Percentiles rank a stretch among this genome's conserved stretches.
These are phyloP conservation scores for Thraustotheca clavata DNA, from an alignment of 352 stramenopile species.

Conservation along the genomic window DNA sequence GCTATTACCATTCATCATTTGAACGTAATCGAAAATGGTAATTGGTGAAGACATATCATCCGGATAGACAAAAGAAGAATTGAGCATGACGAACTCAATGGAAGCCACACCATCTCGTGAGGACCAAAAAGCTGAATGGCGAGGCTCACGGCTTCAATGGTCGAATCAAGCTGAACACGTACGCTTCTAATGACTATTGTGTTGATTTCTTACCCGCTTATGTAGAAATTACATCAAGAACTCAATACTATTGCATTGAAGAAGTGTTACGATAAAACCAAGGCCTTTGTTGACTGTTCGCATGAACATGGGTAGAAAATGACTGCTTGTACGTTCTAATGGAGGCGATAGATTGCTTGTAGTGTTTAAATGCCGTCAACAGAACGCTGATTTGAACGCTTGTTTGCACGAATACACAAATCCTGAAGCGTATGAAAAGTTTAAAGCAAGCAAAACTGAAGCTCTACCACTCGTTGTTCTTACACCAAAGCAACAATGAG, in stretches of 20 bases:
- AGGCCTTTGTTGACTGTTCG: slow-evolving; percentile 58
- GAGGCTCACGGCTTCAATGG: slow-evolving; percentile 68
- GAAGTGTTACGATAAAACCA: slow-evolving; percentile 52
- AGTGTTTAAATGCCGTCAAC: slow-evolving; percentile 56
- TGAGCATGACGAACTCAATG: neutral
- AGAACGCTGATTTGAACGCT: slow-evolving; percentile 72
- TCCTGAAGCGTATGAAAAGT: slow-evolving; percentile 49
- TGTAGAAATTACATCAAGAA: slow-evolving; percentile 70
- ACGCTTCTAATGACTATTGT: slow-evolving; percentile 15
- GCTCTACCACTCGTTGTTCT: slow-evolving; percentile 15
- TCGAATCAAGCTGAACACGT: slow-evolving; percentile 79
- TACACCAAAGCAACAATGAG: neutral
- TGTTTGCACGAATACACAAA: slow-evolving; percentile 76
- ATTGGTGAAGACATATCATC: too few species aligned
- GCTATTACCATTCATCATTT: too few species aligned
- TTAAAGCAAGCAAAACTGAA: slow-evolving; percentile 1
- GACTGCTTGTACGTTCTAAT: neutral
- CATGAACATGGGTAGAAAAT: slow-evolving; percentile 36
- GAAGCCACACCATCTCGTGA: slow-evolving; percentile 1
- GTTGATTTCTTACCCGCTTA: neutral
- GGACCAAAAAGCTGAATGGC: slow-evolving; percentile 22
- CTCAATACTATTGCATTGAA: slow-evolving; percentile 73
- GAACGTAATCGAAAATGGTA: too few species aligned
- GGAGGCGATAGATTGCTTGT: slow-evolving; percentile 36
- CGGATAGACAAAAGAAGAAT: too few species aligned